A percentile compares a stretch with the other conserved stretches of the same genome.
Evolutionary conservation across 805 yeast species (phyloP).

Genomic region (Debaryomyces hansenii): DNA sequence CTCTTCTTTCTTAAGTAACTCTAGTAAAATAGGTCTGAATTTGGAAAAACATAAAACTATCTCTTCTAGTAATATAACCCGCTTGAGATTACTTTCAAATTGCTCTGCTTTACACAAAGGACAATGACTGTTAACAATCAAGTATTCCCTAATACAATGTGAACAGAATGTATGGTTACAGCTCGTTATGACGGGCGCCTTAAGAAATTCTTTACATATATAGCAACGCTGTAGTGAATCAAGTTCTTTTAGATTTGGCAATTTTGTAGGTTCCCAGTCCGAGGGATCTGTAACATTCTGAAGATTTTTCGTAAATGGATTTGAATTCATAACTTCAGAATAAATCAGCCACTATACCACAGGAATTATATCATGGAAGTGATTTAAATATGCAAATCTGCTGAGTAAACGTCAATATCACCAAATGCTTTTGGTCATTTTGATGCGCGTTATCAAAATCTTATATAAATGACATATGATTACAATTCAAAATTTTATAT

Average conservation of each 20-base stretch:
- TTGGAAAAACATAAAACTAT: slow-evolving; percentile 52
- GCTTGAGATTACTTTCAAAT: slow-evolving; percentile 65
- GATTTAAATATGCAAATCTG: not conserved
- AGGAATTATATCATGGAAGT: not conserved
- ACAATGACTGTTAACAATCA: slow-evolving; percentile 61
- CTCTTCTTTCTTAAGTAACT: slow-evolving; percentile 17
- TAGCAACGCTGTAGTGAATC: slow-evolving; percentile 80
- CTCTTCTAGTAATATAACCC: slow-evolving; percentile 73
- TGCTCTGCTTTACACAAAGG: slow-evolving; percentile 76
- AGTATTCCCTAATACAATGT: slow-evolving; percentile 72
- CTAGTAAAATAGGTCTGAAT: slow-evolving; percentile 41
- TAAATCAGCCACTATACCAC: not conserved
- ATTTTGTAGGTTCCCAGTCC: slow-evolving; percentile 59
- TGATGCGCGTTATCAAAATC: not conserved
- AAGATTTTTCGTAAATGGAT: slow-evolving; percentile 12
- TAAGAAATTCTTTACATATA: slow-evolving; percentile 80
- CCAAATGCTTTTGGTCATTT: not conserved
- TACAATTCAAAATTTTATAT: not conserved
- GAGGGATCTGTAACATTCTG: slow-evolving; percentile 59
- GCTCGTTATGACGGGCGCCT: slow-evolving; percentile 77
- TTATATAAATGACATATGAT: too few species aligned
- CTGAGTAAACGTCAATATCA: not conserved
- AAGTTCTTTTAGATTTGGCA: slow-evolving; percentile 58
- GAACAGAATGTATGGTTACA: slow-evolving; percentile 93
- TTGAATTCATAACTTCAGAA: slow-evolving; percentile 9